Conservation (phyloP, 164 flowering plant species). For the Annona squamosa region DNA sequence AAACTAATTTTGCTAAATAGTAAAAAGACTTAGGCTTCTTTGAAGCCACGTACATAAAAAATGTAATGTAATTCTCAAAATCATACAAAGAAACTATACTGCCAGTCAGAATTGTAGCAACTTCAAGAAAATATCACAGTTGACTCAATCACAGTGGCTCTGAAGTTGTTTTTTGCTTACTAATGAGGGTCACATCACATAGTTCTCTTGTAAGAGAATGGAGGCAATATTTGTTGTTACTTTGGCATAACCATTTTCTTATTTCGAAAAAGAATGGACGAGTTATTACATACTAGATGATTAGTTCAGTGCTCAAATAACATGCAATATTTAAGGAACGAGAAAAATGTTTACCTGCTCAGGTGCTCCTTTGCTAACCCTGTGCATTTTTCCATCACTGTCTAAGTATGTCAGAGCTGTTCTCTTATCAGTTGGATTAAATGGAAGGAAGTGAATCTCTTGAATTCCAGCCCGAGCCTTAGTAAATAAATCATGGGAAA, state of each 20-base stretch:
- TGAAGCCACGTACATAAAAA: neutral
- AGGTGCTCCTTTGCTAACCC: constrained; percentile 66
- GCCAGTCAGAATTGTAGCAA: neutral
- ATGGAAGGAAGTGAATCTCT: constrained; percentile 64
- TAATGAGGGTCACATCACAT: neutral
- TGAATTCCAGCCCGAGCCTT: constrained; percentile 56
- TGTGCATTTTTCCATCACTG: constrained; percentile 41
- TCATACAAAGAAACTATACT: neutral
- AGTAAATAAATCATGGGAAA: neutral
- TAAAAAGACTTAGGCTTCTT: neutral
- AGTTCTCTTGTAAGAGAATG: neutral
- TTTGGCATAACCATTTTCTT: neutral
- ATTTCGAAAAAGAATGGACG: neutral
- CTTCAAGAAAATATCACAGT: neutral
- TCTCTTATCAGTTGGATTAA: constrained; percentile 60
- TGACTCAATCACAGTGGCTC: neutral
- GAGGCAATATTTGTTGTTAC: neutral
- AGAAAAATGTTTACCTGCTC: constrained; percentile 40
- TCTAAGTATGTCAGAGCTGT: constrained; percentile 60
- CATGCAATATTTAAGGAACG: neutral
- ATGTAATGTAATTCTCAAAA: neutral
- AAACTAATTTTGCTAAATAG: too few relatives aligned
- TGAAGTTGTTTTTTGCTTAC: neutral
- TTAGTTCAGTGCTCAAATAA: neutral
- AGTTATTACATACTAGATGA: neutral